Evolutionary conservation across 495 filamentous ascomycete genomes (phyloP).

Genomic region (Rhypophila decipiens): DNA sequence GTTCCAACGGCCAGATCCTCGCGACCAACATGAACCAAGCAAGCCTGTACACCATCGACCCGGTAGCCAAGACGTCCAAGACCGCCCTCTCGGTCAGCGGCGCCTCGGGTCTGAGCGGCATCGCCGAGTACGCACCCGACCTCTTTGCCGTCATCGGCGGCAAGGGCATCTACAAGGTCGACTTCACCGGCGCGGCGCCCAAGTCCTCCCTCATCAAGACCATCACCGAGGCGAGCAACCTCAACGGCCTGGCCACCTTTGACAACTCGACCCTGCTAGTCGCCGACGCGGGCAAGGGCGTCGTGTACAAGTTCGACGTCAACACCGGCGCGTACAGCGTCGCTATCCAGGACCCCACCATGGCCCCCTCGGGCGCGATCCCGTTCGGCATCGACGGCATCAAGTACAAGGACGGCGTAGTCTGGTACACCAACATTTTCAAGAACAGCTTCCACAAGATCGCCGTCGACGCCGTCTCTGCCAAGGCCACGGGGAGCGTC

Average conservation of each 20-base stretch:
- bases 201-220: conserved; percentile 27
- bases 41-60: conserved; percentile 27
- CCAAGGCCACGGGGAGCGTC: conserved; percentile 26
- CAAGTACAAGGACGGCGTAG: conserved; percentile 23
- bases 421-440: conserved; percentile 43
- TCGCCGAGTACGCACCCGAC: conserved; percentile 35
- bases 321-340: conserved; percentile 28
- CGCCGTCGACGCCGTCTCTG: conserved; percentile 29
- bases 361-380: conserved; percentile 30
- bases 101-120: conserved; percentile 32
- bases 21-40: conserved; percentile 33
- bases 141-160: conserved; percentile 36
- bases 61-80: conserved; percentile 24
- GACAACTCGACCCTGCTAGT: conserved; percentile 34
- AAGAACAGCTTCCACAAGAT: conserved; percentile 37
- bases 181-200: conserved; percentile 27
- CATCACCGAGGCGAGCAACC: conserved; percentile 32
- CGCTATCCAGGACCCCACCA: conserved; percentile 31
- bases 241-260: conserved; percentile 35
- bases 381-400: conserved; percentile 33
- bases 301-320: conserved; percentile 35
- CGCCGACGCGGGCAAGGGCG: conserved; percentile 34
- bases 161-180: conserved; percentile 34
- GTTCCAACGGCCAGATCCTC: conserved; percentile 39
- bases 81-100: conserved; percentile 27